phyloP scores from a whole-genome alignment of 2,329 filamentous ascomycete species.

The Myriangium duriaei region DNA sequence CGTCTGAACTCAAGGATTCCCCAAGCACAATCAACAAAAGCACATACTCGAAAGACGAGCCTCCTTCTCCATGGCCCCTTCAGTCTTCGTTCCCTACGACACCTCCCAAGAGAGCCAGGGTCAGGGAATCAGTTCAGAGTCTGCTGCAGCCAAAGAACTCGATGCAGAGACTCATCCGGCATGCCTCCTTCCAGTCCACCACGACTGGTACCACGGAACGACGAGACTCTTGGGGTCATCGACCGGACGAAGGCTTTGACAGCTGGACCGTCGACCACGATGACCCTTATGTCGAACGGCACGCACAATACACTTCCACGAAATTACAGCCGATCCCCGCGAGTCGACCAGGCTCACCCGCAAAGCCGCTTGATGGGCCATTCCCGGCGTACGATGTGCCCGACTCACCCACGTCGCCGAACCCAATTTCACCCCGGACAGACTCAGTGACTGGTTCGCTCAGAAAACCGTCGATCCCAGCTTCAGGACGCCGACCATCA shows the following conservation, averaged over 20 bases:
- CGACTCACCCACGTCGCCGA: background rate
- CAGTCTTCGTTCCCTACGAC: conserved; percentile 14
- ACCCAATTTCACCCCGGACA: conserved; percentile 4
- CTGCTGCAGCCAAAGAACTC: conserved; percentile 38
- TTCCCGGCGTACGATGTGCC: conserved; percentile 20
- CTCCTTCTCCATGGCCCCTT: conserved; percentile 16
- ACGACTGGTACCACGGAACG: conserved; percentile 23
- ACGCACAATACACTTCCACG: conserved; percentile 31
- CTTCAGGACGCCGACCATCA: conserved; percentile 14
- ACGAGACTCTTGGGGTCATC: conserved; percentile 19
- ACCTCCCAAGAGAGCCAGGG: conserved; percentile 2
- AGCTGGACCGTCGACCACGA: conserved; percentile 56
- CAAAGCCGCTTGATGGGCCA: conserved; percentile 43
- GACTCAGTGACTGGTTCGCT: background rate
- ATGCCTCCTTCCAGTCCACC: conserved; percentile 34
- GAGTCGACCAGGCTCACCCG: conserved; percentile 54
- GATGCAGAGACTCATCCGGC: conserved; percentile 42
- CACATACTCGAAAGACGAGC: conserved; percentile 15
- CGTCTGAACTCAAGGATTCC: conserved; percentile 5
- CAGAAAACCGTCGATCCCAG: conserved; percentile 10
- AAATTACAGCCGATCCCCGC: conserved; percentile 60
- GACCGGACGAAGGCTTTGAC: conserved; percentile 51
- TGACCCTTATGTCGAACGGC: conserved; percentile 33
- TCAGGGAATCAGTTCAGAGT: conserved; percentile 6
- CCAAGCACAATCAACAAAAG: conserved; percentile 10